phyloP scores from a whole-genome alignment of 1,284 basidiomycete genomes.

The Pseudozyma thailandica region DNA sequence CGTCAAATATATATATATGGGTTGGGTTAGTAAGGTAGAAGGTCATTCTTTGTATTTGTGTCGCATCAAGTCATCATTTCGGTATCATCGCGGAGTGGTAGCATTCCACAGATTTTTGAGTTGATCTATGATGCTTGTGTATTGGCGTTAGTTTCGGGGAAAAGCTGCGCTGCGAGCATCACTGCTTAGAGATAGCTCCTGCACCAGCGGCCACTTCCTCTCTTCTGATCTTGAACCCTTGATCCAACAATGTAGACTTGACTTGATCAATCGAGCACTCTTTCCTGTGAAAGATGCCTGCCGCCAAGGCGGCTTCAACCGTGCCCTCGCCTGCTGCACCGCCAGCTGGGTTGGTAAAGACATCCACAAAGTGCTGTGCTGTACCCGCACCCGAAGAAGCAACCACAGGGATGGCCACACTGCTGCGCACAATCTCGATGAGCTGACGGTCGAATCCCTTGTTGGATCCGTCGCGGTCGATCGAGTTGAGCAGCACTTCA shows the following conservation, averaged over 20 bases:
- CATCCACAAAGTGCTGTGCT: constrained; percentile 83
- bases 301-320: constrained; percentile 92
- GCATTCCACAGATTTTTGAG: no score
- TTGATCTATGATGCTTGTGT: no score
- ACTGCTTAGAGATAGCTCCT: constrained; percentile 45
- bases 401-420: constrained; percentile 89
- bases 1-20: no score
- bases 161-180: not conserved
- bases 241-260: constrained; percentile 64
- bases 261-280: constrained; percentile 76
- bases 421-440: constrained; percentile 76
- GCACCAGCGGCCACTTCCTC: constrained; percentile 51
- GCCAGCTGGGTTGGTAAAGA: constrained; percentile 67
- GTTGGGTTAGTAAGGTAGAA: no score
- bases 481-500: constrained; percentile 94
- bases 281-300: constrained; percentile 94
- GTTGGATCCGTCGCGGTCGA: constrained; percentile 94
- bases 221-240: constrained; percentile 55
- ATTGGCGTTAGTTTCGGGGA: no score
- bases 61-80: no score
- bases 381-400: constrained; percentile 90
- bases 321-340: constrained; percentile 46
- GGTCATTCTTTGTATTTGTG: no score
- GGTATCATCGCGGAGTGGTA: no score
- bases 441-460: constrained; percentile 91